phyloP scores from a whole-genome alignment of 2,329 filamentous ascomycete genomes.

The Chaetomium sp. region DNA sequence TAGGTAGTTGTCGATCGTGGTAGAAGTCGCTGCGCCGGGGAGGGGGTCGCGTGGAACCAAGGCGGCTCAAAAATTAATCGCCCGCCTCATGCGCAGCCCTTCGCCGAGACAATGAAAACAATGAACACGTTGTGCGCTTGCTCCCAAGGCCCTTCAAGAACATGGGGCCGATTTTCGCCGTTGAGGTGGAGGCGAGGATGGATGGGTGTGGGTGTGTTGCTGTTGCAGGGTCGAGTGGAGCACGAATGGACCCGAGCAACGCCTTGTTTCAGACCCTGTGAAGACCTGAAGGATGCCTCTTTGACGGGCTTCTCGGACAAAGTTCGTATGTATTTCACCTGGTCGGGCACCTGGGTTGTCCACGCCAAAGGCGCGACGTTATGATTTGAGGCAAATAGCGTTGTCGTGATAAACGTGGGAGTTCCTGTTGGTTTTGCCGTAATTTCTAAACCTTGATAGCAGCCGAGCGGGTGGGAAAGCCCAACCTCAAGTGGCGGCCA shows the following conservation, averaged over 20 bases:
- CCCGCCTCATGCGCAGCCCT: slow-evolving; percentile 10
- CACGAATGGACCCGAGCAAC: neutral
- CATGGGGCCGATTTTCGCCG: slow-evolving; percentile 16
- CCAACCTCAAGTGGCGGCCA: slow-evolving; percentile 17
- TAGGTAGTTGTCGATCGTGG: neutral
- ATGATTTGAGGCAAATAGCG: neutral
- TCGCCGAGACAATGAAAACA: neutral
- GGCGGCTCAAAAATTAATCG: slow-evolving; percentile 17
- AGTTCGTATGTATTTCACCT: neutral
- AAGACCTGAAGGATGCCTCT: neutral
- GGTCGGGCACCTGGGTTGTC: neutral
- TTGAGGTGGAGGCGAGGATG: slow-evolving; percentile 2
- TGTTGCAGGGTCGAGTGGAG: slow-evolving; percentile 20
- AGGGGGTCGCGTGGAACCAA: slow-evolving; percentile 11
- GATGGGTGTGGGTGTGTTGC: neutral
- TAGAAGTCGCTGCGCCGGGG: neutral
- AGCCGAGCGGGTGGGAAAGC: neutral
- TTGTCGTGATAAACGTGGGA: neutral
- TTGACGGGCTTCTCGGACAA: neutral
- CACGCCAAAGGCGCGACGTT: neutral
- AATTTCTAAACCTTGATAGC: slow-evolving; percentile 2
- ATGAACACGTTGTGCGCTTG: slow-evolving; percentile 12
- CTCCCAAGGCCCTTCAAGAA: slow-evolving; percentile 16
- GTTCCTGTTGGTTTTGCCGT: neutral
- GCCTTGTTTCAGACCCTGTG: slow-evolving; percentile 4